Evolutionary conservation across 768 basidiomycete species (phyloP).

Genomic region (Gautieria morchelliformis): DNA sequence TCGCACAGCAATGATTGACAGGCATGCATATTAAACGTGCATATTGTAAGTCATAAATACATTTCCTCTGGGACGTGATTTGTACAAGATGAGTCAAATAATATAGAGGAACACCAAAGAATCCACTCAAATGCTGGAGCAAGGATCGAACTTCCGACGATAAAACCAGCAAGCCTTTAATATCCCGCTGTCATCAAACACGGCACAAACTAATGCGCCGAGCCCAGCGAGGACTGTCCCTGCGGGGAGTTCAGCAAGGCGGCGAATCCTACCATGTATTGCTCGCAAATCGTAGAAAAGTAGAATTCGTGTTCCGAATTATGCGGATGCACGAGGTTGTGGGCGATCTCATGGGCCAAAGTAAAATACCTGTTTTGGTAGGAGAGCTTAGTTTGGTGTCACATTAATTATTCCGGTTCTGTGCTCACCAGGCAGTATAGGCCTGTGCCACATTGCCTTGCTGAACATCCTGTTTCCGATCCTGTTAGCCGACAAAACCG

Average conservation of each 20-base stretch:
- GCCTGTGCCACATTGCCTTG: conserved; percentile 48
- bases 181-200: no score
- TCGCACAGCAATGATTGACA: no score
- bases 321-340: conserved; percentile 80
- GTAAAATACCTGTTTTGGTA: conserved; percentile 64
- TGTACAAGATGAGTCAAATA: no score
- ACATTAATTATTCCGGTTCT: conserved; percentile 1
- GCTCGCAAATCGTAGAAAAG: conserved; percentile 84
- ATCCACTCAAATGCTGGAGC: no score
- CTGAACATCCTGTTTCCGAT: conserved; percentile 65
- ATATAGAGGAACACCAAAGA: no score
- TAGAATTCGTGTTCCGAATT: conserved; percentile 94
- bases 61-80: no score
- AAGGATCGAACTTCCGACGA: no score
- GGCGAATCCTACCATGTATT: conserved; percentile 24
- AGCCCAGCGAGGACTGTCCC: not conserved
- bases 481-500: conserved; percentile 1
- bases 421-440: conserved; percentile 65
- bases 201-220: no score
- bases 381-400: not conserved
- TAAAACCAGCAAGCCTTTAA: no score
- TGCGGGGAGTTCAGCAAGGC: conserved; percentile 9
- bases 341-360: conserved; percentile 87
- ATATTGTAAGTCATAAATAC: no score
- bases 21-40: no score